Evolutionary conservation across 768 basidiomycete species (phyloP), one percentile per base, ranked within the genome.

Genomic region (Mycena indigotica): DNA sequence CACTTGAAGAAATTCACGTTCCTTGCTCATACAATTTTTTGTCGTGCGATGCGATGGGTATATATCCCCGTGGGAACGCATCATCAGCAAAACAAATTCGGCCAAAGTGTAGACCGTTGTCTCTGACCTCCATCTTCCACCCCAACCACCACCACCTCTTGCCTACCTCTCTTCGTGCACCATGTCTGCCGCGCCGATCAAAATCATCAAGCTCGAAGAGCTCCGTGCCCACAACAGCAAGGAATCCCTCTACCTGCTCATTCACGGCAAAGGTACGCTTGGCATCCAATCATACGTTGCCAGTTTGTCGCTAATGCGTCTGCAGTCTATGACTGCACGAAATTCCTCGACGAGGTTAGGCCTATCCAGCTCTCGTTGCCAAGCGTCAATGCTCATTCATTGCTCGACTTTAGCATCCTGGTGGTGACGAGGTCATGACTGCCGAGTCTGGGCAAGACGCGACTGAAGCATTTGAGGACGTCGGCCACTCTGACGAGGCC

Each of bases 401-500:
- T 35, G 32, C 26, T 3, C 53, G 23, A 40, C 19, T 23, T 17
- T 69, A 92, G 95, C 95, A 97, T 70, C 95, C 95, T 23, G 96
- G 96, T 72, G 97, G 97, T 62, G 97, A 98, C 78, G 97, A 99
- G 78, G 96, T 99, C 54, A 84, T 99, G 61, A 74, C 98, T 52
- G 89, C 91, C 57, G 97, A 99, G 77, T 88, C 86, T 69, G 94
- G 91, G 66, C 88, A 90, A 72, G 95, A 98, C 72, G 95, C 96
- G 23, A 95, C 96, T 29, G 97, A 98, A 69, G 94, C 97, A 5
- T 99, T 99, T 69, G 96, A 98, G 77, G 97, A 99, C 72, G 96
- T 99, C 28, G 97, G 97, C 28, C 97, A 98, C 82, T 98, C 95
- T 1, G 96, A 98, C 66, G 97, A 99, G 76, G 97, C 97, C 24